Evolutionary conservation across 352 stramenopile species (phyloP), one percentile per base, ranked within the genome.

Genomic region (Phytophthora sp.): DNA sequence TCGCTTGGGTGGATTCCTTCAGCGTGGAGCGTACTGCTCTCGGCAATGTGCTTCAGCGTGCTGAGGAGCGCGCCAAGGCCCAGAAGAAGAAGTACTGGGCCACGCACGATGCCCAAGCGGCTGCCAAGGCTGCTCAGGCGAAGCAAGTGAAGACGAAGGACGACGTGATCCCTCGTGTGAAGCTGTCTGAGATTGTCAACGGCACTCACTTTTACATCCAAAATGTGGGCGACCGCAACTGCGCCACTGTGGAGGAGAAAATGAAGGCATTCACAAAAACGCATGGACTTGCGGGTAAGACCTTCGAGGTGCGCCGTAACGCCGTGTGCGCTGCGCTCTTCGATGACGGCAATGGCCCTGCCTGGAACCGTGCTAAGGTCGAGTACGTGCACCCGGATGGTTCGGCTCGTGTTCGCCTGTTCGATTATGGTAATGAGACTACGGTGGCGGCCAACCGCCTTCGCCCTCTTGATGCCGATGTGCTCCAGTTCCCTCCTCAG

Each of bases 391-490:
- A 89, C 54, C 49, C 73, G 2, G 78, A 94, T 34, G 82, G 78
- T 31, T 82, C 74, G 5, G 80, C 72, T 1, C 87, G 84, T 41
- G 87, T 99, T 46, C 83, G 95, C 12, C 99, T 98, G 72, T 83
- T 99, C 28, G 97, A 99, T 87, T 98, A 98, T 62, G 97, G 97
- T 57, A 99, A 99, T 69, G 77, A 91, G 15, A 85, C 83, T 9
- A 94, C 97, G 1, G 66, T 98, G 41, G 69, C 88, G 4, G 67
- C 86, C 20, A 94, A 79, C 58, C 81, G 90, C 35, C 81, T 99
- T 37, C 92, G 95, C 50, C 91, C 95, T 18, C 79, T 99, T 0
- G 93, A 98, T 66, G 77, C 87, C 7, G 88, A 84, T 43, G 78
- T 98, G 34, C 76, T 94, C 18, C 79, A 90, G 61, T 97, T 97